A percentile compares a stretch with the other conserved stretches of the same genome.
phyloP scores from a whole-genome alignment of 805 yeast genomes.

The Dipodascus albidus region DNA sequence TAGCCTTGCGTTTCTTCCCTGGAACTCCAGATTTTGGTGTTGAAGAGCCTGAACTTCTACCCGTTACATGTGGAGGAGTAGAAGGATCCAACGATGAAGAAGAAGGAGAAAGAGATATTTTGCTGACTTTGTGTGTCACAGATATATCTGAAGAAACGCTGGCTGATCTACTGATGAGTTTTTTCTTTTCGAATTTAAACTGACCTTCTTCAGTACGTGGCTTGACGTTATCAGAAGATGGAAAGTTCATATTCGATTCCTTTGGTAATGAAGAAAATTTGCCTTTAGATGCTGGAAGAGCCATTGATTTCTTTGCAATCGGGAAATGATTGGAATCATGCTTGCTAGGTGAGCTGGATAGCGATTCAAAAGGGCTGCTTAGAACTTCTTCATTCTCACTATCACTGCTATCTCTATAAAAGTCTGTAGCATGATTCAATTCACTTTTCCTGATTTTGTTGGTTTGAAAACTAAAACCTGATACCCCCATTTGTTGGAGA shows the following conservation, averaged over 20 bases:
- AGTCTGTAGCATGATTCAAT: conserved; percentile 2
- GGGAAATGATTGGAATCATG: background rate
- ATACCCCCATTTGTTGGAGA: conserved; percentile 65
- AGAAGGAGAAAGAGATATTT: background rate
- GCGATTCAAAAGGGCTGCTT: background rate
- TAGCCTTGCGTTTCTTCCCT: conserved; percentile 17
- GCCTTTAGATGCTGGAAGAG: background rate
- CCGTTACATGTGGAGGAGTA: too few species aligned
- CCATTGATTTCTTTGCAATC: background rate
- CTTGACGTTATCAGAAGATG: background rate
- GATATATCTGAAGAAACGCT: background rate
- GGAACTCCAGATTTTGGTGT: background rate
- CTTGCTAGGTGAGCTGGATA: background rate
- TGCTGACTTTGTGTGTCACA: background rate
- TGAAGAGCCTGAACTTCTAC: background rate
- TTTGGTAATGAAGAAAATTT: background rate
- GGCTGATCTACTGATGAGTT: background rate
- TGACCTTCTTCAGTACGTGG: background rate
- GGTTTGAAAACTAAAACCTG: conserved; percentile 60
- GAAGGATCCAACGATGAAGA: background rate
- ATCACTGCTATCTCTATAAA: conserved; percentile 6
- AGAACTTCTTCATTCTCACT: conserved; percentile 11
- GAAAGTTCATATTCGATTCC: background rate
- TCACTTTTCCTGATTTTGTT: conserved; percentile 33
- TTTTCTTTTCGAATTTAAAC: background rate